Base-by-base conservation (phyloP, 2,329 filamentous ascomycete species). In the Penicillium sp. region DNA sequence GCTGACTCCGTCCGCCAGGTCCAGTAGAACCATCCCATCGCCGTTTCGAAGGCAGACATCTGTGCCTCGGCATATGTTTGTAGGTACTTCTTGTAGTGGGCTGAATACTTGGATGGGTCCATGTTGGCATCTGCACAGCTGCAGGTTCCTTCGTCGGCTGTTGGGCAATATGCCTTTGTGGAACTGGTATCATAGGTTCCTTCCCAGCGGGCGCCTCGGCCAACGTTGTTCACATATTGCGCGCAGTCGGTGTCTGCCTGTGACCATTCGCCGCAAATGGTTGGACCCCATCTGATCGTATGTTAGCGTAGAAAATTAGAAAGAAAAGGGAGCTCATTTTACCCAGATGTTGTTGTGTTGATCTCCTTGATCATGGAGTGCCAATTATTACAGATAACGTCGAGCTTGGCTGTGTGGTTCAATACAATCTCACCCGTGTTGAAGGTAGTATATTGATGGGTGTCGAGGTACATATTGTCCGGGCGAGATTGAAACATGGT, bases 21-120 rank as follows among this genome's bases (percentile, higher is more conserved):
- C 94, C 94, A 99, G 77, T 99, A 99, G 77, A 96, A 97, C 94
- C 94, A 99, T 46, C 94, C 94, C 88, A 89, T 94, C 6, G 90
- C 91, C 60, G 88, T 86, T 74, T 97, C 93, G 69, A 97, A 99
- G 56, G 87, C 90, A 65, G 88, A 82, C 90, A 99, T 99, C 78
- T 99, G 94, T 51, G 92, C 94, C 75, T 96, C 88, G 6, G 94
- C 94, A 75, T 97, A 97, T 75, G 89, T 90, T 61, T 84, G 83
- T 60, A 99, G 79, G 75, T 93, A 97, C 63, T 86, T 77, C 77
- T 94, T 96, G 77, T 99, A 99, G 5, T 78, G 77, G 55, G 79
- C 78, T 36, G 82, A 85, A 78, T 92, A 97, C 4, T 76, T 69
- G 17, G 78, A 75, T 0, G 88, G 82, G 66, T 88, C 86, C 1